A percentile compares a stretch with the other conserved stretches of the same genome.
Conservation (phyloP, 2,329 filamentous ascomycete genomes). For the Trichoderma afroharzianum region DNA sequence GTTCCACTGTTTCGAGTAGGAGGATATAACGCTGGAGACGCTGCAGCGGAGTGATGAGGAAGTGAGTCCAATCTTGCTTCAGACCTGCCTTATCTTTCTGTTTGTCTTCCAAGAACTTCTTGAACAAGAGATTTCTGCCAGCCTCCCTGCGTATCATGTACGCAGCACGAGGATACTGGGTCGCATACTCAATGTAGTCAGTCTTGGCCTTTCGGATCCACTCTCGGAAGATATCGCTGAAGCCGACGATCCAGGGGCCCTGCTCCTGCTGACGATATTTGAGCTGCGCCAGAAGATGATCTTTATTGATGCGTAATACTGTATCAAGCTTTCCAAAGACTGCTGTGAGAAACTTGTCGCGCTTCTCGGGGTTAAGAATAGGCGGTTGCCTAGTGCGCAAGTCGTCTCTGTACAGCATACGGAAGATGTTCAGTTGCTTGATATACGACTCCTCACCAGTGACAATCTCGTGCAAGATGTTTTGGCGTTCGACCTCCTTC, state of each 20-base stretch:
- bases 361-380: constrained; percentile 73
- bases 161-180: constrained; percentile 77
- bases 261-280: constrained; percentile 97
- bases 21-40: constrained; percentile 86
- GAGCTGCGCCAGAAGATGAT: constrained; percentile 84
- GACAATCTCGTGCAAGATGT: constrained; percentile 92
- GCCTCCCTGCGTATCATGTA: constrained; percentile 81
- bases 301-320: constrained; percentile 87
- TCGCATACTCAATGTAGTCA: constrained; percentile 89
- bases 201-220: constrained; percentile 93
- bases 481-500: constrained; percentile 90
- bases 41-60: constrained; percentile 88
- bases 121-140: constrained; percentile 81
- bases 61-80: constrained; percentile 90
- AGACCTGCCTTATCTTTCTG: constrained; percentile 74
- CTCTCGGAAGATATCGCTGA: constrained; percentile 95
- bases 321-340: constrained; percentile 91
- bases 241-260: constrained; percentile 88
- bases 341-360: constrained; percentile 73
- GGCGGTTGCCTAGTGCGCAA: constrained; percentile 69
- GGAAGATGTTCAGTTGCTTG: constrained; percentile 80
- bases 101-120: constrained; percentile 76
- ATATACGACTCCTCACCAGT: constrained; percentile 91
- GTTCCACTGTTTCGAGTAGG: constrained; percentile 75
- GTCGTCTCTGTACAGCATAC: constrained; percentile 79